Evolutionary conservation across 768 basidiomycete genomes (phyloP), one percentile per base, ranked within the genome.

Genomic region (Tulasnella sp.): DNA sequence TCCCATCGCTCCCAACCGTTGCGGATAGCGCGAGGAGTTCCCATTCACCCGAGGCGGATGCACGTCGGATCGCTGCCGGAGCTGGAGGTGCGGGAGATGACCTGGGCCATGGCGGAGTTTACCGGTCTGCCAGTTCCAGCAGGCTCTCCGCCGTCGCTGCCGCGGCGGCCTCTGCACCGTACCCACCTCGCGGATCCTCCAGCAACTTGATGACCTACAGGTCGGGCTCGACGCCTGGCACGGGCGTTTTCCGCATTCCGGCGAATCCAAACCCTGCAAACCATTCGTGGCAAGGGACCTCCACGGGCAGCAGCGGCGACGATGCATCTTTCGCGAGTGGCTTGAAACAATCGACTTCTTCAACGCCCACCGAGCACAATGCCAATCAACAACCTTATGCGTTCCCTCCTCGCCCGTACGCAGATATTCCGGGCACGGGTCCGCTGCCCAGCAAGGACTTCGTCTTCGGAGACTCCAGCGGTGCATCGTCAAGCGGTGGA

Each of bases 381-480:
- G 14, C 52, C 52, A 64, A 40, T 67, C 26, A 35, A 6, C 47
- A 72, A 32, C 71, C 64, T 64, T 75, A 62, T 62, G 19, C 64
- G 16, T 72, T 32, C 65, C 70, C 74, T 47, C 65, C 70, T 35
- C 64, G 64, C 34, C 14, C 39, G 32, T 36, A 62, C 69, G 34
- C 62, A 26, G 52, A 62, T 70, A 40, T 69, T 29, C 66, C 52
- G 17, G 39, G 40, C 52, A 22, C 75, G 17, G 75, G 75, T 37
- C 75, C 75, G 5, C 74, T 75, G 34, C 75, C 75, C 2, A 65
- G 62, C 19, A 34, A 47, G 5, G 75, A 75, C 72, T 75, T 75
- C 65, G 62, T 65, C 59, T 75, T 75, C 34, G 75, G 75, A 42
- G 68, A 63, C 35, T 52, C 39, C 40, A 32, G 35, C 34, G 64